phyloP scores from a whole-genome alignment of 306 rosid species.

The Ormosia emarginata region DNA sequence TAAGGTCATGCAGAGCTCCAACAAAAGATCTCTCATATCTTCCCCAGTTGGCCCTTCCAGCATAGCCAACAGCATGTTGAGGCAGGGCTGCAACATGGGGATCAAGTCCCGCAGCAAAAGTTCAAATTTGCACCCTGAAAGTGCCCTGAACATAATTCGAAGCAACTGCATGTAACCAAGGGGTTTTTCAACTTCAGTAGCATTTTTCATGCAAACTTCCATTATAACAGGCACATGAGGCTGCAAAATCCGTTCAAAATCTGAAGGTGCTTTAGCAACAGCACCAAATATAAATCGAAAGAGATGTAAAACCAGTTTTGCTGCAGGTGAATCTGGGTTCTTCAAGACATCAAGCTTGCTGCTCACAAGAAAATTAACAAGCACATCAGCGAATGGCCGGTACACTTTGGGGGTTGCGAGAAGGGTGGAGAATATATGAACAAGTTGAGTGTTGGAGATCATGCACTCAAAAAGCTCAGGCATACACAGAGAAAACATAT shows the following conservation, averaged over 20 bases:
- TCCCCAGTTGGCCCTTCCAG: conserved; percentile 97
- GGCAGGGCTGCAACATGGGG: conserved; percentile 91
- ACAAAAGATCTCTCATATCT: conserved; percentile 89
- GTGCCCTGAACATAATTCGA: conserved; percentile 79
- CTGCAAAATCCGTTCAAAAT: conserved; percentile 95
- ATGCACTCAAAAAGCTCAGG: conserved; percentile 97
- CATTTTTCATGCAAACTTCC: conserved; percentile 95
- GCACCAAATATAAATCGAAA: conserved; percentile 89
- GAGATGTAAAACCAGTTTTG: conserved; percentile 90
- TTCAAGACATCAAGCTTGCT: conserved; percentile 86
- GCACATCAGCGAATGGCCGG: conserved; percentile 90
- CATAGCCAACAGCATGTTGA: conserved; percentile 90
- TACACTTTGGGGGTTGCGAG: conserved; percentile 78
- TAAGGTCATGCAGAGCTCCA: conserved; percentile 95
- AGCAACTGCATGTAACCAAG: conserved; percentile 96
- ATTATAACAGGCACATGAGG: conserved; percentile 92
- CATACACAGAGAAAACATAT: conserved; percentile 98
- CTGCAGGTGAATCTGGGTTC: conserved; percentile 83
- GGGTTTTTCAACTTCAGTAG: conserved; percentile 92
- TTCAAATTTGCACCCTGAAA: conserved; percentile 91
- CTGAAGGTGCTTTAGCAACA: conserved; percentile 93
- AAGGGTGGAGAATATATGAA: conserved; percentile 92
- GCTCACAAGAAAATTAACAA: conserved; percentile 87
- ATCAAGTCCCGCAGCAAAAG: conserved; percentile 91
- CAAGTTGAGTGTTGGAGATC: conserved; percentile 85